Conservation (phyloP, 2,329 filamentous ascomycete genomes). For the Aspergillus udagawae region DNA sequence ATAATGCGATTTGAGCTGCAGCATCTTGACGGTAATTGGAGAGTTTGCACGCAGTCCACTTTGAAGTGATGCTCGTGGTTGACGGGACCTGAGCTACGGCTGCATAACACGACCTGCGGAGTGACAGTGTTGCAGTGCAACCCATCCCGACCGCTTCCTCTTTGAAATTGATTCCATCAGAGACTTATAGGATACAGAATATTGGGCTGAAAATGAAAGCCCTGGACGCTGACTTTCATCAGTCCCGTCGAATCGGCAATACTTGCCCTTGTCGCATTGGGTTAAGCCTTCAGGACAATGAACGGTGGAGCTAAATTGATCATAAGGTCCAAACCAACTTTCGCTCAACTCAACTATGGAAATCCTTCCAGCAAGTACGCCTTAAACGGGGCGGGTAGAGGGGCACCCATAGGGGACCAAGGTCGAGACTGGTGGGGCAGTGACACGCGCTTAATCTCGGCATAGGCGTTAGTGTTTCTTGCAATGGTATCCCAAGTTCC, state of each 20-base stretch:
- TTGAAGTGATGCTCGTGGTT: neutral
- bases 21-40: neutral
- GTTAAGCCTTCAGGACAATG: neutral
- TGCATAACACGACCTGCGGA: neutral
- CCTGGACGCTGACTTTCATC: neutral
- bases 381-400: neutral
- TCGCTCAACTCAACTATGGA: neutral
- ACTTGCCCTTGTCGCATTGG: neutral
- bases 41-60: neutral
- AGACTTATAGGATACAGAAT: neutral
- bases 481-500: too few species aligned
- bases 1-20: neutral
- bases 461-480: too few species aligned
- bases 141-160: neutral
- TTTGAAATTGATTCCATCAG: neutral
- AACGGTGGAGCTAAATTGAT: neutral
- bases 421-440: too few species aligned
- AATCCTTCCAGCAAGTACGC: neutral
- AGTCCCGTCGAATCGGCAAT: neutral
- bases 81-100: neutral
- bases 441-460: too few species aligned
- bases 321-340: neutral
- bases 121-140: neutral
- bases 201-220: too few species aligned
- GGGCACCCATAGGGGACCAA: too few species aligned